Base-by-base conservation (phyloP, 768 basidiomycete genomes). In the Termitomyces sp. region DNA sequence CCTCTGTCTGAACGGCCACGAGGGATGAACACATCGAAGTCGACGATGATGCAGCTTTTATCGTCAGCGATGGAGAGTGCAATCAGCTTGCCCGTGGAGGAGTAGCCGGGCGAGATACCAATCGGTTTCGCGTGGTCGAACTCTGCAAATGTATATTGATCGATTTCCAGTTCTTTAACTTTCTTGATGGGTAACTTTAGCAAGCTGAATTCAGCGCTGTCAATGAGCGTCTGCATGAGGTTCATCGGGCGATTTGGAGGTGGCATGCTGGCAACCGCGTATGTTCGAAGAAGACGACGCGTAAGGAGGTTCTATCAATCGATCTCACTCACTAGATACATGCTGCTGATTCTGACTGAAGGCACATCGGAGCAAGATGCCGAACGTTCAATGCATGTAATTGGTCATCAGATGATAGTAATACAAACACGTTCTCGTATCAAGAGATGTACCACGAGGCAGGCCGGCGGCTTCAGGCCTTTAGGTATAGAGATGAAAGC, bases 101-200 rank as follows among this genome's bases (percentile, higher is more conserved):
- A 72, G 63, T 82, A 84, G 1, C 79, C 81, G 4, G 81, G 78
- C 5, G 84, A 78, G 30, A 85, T 68, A 1, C 83, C 85, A 59
- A 86, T 67, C 13, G 78, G 76, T 16, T 65, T 65, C 20, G 71
- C 44, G 47, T 77, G 72, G 49, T 72, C 64, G 53, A 78, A 78
- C 5, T 67, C 63, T 7, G 56, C 46, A 4, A 76, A 69, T 13
- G 66, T 53, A 36, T 69, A 66, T 8, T 55, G 39, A 2, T 58
- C 42, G 42, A 77, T 58, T 0, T 69, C 59, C 0, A 46, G 24
- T 55, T 76, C 75, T 18, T 68, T 57, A 24, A 70, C 62, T 3
- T 64, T 70, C 20, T 59, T 43, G 13, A 65, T 69, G 1, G 68
- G 60, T 1, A 75, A 59, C 9, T 57, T 69, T 26, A 64, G 64